Base-by-base conservation (phyloP, 345 rosid genomes). In the Populus deltoides region DNA sequence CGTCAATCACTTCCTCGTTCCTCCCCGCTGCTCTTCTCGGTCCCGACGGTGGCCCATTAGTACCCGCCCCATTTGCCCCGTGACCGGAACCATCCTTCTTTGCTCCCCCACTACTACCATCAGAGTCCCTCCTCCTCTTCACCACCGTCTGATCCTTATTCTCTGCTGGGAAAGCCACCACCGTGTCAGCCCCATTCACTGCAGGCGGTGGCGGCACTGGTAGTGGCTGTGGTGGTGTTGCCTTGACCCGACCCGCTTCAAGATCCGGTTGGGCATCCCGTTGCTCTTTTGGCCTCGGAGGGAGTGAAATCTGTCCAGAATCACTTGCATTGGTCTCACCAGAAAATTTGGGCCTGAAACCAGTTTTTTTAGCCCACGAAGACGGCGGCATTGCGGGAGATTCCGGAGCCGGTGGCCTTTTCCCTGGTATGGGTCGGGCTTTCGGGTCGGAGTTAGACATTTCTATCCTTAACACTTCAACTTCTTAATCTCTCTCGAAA, bases 361-460 rank as follows among this genome's bases (percentile, higher is more conserved):
- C 98, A 47, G 97, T 96, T 76, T 89, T 83, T 81, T 93, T 92
- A 8, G 99, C 99, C 99, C 99, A 96, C 0, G 99, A 84, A 75
- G 99, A 86, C 4, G 97, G 97, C 78, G 97, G 93, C 87, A 91
- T 75, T 75, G 96, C 81, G n/a, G 97, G 79, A 1, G 97, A 80
- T 25, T 91, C 99, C 8, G 97, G 93, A 66, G 86, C 75, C 2
- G 97, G 94, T 0, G 90, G 96, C 92, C 91, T 90, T 2, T 92
- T 82, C 49, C 91, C 93, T 2, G 91, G 94, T 75, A 89, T 89
- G 29, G 93, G 80, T 12, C 97, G 87, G 85, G 88, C 15, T 85
- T 92, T 93, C 12, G 91, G 87, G 87, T 89, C 92, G 84, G 94
- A 80, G 74, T 72, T 84, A 24, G 98, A 85, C 99, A 93, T 96